Conservation (phyloP, 306 rosid genomes). For the Pueraria montana region DNA sequence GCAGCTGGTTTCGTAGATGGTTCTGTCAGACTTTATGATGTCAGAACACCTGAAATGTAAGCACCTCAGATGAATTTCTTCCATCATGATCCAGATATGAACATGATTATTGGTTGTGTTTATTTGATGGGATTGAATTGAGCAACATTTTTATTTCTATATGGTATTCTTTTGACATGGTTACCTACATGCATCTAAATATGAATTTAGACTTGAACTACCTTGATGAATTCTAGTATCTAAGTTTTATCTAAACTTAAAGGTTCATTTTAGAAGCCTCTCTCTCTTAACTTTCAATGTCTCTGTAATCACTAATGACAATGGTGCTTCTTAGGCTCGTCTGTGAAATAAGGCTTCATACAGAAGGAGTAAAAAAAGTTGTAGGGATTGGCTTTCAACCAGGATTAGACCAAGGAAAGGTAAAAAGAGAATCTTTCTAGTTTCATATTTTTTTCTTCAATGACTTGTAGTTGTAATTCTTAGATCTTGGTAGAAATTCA, state of each 20-base stretch:
- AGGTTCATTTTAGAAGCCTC: no score
- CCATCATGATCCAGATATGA: background rate
- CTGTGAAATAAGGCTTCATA: constrained; percentile 76
- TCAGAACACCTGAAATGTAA: constrained; percentile 86
- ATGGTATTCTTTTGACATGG: background rate
- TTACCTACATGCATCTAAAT: background rate
- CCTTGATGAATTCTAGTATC: background rate
- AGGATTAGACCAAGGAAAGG: constrained; percentile 93
- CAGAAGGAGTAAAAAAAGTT: constrained; percentile 74
- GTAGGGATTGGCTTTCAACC: constrained; percentile 98
- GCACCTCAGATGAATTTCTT: constrained; percentile 48
- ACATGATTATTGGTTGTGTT: background rate
- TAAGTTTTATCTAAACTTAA: no score
- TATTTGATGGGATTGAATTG: constrained; percentile 22
- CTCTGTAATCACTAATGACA: constrained; percentile 19
- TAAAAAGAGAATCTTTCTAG: constrained; percentile 46
- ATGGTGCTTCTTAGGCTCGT: constrained; percentile 58
- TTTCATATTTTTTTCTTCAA: background rate
- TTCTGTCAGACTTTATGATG: constrained; percentile 88
- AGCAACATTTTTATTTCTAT: background rate
- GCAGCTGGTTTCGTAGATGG: constrained; percentile 96
- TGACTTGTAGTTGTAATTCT: background rate
- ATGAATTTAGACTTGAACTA: constrained; percentile 12
- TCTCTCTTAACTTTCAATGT: background rate
- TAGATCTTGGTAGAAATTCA: background rate